Percentiles rank a stretch among this genome's conserved stretches.
These are phyloP conservation scores for Diaporthe citri DNA, from an alignment of 2,329 filamentous ascomycete species.

Conservation along the genomic window DNA sequence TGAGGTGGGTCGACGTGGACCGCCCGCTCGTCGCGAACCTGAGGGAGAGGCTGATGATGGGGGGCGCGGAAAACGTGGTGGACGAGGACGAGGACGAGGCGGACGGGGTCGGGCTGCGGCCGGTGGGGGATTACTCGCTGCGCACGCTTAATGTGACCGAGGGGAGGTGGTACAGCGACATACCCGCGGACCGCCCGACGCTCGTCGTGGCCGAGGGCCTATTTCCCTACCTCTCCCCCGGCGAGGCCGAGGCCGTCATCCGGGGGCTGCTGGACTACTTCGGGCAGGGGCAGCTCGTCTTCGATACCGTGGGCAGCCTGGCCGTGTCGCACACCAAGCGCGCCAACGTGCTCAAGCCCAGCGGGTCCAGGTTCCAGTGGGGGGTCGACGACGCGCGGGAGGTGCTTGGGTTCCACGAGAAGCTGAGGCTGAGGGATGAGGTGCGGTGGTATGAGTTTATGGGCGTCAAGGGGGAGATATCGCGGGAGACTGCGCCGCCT, in stretches of 20 bases:
- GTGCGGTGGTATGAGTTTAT: conserved; percentile 35
- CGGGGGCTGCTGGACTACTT: conserved; percentile 31
- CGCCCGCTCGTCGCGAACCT: conserved; percentile 35
- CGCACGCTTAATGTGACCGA: conserved; percentile 27
- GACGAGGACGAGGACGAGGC: background rate
- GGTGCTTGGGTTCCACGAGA: conserved; percentile 20
- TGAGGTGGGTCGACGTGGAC: conserved; percentile 39
- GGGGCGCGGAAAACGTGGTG: background rate
- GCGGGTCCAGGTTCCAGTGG: conserved; percentile 27
- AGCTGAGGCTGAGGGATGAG: conserved; percentile 22
- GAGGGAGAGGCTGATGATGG: conserved; percentile 23
- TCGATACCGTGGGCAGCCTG: conserved; percentile 32
- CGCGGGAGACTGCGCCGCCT: conserved; percentile 23
- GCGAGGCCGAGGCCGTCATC: conserved; percentile 25
- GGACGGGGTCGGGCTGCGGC: background rate
- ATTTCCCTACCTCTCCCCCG: conserved; percentile 12
- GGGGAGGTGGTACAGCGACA: conserved; percentile 23
- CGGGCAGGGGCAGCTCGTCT: conserved; percentile 28
- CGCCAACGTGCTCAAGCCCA: conserved; percentile 25
- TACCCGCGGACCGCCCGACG: conserved; percentile 35
- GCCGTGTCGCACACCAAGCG: background rate
- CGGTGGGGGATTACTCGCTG: conserved; percentile 28
- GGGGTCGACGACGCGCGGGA: conserved; percentile 28
- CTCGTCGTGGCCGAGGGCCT: conserved; percentile 35
- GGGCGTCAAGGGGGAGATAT: conserved; percentile 24